Base-by-base conservation (phyloP, 768 basidiomycete species). In the Tylopilus balloui region DNA sequence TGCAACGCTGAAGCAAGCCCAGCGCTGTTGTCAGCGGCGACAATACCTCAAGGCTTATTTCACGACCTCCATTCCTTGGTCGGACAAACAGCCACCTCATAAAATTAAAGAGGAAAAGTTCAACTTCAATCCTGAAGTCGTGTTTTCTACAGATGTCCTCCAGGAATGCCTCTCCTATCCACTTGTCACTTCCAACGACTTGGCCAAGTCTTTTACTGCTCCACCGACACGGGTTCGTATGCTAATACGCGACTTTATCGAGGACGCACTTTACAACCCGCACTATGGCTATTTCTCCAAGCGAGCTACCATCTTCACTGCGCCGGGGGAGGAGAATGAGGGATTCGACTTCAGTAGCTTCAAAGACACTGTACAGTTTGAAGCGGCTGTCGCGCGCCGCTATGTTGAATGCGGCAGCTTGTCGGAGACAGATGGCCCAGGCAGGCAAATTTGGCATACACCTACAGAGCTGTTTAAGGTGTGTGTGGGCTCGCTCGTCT, bases 381-480 rank as follows among this genome's bases (percentile, higher is more conserved):
- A 94, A 63, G 81, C 84, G 46, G 80, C 81, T 54, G 80, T 97
- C n/a, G 85, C 86, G 6, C 69, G 71, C 56, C 78, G 82, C 55
- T 98, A 97, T 63, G 76, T 78, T 40, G 73, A 77, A 19, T 88
- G 90, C 60, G 86, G 86, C 14, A 69, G 72, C 25, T 78, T 83
- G 58, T 60, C 55, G n/a, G 75, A 71, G 54, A 70, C 69, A 49
- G 74, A 81, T 31, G 87, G 86, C 10, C 84, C 85, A 19, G 90
- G 92, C 6, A 78, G 81, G 60, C 95, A 99, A 70, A 73, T 99
- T 46, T 99, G 96, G 96, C 96, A 99, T 69, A 99, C 96, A 2
- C 96, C 96, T 1, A 95, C 92, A 0, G 96, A 98, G 63, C 69
- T 99, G 25, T 97, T 99, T 76, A 92, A 94, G 81, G 96, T 94